These are phyloP conservation scores for Cubamyces lactineus DNA, from an alignment of 768 basidiomycete genomes.

Conservation along the genomic window DNA sequence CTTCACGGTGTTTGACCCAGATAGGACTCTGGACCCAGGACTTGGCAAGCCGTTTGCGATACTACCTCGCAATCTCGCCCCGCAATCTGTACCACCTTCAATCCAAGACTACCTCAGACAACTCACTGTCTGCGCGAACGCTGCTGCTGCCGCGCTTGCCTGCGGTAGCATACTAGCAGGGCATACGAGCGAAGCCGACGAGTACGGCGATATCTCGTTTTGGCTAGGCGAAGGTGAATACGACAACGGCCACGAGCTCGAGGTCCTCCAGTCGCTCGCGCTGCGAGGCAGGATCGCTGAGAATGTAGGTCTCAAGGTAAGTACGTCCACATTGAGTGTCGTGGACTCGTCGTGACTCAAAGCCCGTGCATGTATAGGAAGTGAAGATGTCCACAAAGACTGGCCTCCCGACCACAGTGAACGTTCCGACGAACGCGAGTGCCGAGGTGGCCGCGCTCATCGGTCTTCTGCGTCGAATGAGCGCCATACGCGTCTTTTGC, in stretches of 20 bases:
- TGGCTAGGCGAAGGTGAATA: conserved; percentile 53
- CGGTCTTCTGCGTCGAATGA: neutral
- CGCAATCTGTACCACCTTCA: neutral
- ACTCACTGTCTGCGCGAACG: conserved; percentile 45
- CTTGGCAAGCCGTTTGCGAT: neutral
- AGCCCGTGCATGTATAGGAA: neutral
- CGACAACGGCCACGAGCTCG: conserved; percentile 34
- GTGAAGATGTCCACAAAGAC: neutral
- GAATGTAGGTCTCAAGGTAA: neutral
- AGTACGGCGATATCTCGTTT: conserved; percentile 54
- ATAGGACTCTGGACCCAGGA: neutral
- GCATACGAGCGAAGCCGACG: conserved; percentile 57
- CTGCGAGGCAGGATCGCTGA: conserved; percentile 19
- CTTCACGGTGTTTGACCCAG: neutral
- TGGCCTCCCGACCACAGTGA: neutral
- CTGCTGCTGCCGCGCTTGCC: conserved; percentile 42
- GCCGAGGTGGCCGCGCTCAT: neutral
- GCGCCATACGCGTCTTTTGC: neutral
- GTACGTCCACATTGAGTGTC: neutral
- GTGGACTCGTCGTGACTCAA: too few species aligned
- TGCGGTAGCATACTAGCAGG: conserved; percentile 60
- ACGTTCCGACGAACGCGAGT: neutral
- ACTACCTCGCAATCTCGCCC: neutral
- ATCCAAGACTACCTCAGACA: conserved; percentile 11
- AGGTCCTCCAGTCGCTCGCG: conserved; percentile 40